Conservation (phyloP, 2,329 filamentous ascomycete genomes). For the Cladosporium sp. region DNA sequence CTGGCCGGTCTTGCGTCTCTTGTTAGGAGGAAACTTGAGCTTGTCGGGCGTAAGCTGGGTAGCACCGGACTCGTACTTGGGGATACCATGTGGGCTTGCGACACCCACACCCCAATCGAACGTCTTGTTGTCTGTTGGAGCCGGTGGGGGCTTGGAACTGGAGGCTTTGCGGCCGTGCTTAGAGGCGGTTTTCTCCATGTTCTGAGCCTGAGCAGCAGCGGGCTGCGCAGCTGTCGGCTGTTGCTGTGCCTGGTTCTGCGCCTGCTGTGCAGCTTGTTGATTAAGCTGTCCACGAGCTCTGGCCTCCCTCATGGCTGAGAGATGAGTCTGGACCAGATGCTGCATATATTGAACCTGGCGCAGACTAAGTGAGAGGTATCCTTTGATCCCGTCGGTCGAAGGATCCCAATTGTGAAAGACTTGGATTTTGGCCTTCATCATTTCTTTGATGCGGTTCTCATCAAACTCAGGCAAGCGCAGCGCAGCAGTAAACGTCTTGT, state of each 20-base stretch:
- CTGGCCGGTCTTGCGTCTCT: slow-evolving; percentile 48
- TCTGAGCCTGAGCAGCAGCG: not conserved
- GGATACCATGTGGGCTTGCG: slow-evolving; percentile 49
- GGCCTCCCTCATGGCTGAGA: slow-evolving; percentile 24
- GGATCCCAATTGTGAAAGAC: slow-evolving; percentile 25
- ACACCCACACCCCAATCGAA: slow-evolving; percentile 26
- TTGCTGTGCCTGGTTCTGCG: slow-evolving; percentile 15
- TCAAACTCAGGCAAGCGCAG: slow-evolving; percentile 17
- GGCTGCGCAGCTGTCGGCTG: slow-evolving; percentile 1
- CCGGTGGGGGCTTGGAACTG: slow-evolving; percentile 25
- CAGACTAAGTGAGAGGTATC: slow-evolving; percentile 24
- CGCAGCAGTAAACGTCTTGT: slow-evolving; percentile 21
- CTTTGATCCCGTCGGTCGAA: slow-evolving; percentile 23
- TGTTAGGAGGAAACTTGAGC: slow-evolving; percentile 53
- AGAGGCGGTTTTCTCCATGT: slow-evolving; percentile 19
- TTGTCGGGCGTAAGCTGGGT: slow-evolving; percentile 52
- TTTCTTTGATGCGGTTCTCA: slow-evolving; percentile 20
- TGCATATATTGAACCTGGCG: slow-evolving; percentile 22
- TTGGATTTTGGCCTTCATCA: slow-evolving; percentile 25
- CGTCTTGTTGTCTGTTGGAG: slow-evolving; percentile 31
- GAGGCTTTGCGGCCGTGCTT: slow-evolving; percentile 22
- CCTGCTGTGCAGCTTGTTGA: slow-evolving; percentile 13
- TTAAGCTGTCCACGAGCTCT: slow-evolving; percentile 19
- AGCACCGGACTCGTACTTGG: slow-evolving; percentile 48
- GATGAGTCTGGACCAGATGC: slow-evolving; percentile 20